Percentiles rank a stretch among this genome's conserved stretches.
Evolutionary conservation across 345 rosid genomes (phyloP).

Genomic region (Acer saccharum): DNA sequence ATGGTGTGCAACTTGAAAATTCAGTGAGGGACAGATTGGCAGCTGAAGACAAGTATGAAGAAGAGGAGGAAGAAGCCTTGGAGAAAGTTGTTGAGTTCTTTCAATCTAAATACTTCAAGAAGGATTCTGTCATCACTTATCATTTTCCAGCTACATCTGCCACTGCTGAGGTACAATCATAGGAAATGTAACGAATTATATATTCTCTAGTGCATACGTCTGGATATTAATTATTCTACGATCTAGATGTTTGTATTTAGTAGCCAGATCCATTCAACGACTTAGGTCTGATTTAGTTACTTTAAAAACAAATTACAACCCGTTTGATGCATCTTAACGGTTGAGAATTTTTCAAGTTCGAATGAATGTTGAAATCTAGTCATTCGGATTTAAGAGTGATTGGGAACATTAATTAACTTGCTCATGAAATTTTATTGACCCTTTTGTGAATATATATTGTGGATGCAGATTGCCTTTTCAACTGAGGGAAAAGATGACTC

Average conservation of each 20-base stretch:
- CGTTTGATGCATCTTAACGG: background rate
- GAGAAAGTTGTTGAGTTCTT: constrained; percentile 82
- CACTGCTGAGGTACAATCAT: constrained; percentile 51
- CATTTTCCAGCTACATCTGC: constrained; percentile 61
- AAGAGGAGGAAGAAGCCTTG: constrained; percentile 82
- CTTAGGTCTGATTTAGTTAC: background rate
- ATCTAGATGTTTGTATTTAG: too few relatives aligned
- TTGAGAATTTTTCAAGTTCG: too few relatives aligned
- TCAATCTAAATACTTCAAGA: constrained; percentile 85
- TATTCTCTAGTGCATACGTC: too few relatives aligned
- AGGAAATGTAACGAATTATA: too few relatives aligned
- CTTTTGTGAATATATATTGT: background rate
- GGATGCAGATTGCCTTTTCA: constrained; percentile 52
- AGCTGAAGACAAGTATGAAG: constrained; percentile 83
- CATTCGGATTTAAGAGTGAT: too few relatives aligned
- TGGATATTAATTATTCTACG: too few relatives aligned
- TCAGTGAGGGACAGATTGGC: constrained; percentile 84
- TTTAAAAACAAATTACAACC: too few relatives aligned
- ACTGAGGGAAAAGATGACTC: constrained; percentile 70
- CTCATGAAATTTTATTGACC: background rate
- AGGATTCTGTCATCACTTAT: constrained; percentile 64
- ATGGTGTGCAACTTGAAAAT: constrained; percentile 85
- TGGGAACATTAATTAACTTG: too few relatives aligned
- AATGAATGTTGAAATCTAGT: too few relatives aligned
- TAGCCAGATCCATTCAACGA: too few relatives aligned